These are phyloP conservation scores for Coffea canephora DNA, from an alignment of 257 asterid genomes.

Conservation along the genomic window DNA sequence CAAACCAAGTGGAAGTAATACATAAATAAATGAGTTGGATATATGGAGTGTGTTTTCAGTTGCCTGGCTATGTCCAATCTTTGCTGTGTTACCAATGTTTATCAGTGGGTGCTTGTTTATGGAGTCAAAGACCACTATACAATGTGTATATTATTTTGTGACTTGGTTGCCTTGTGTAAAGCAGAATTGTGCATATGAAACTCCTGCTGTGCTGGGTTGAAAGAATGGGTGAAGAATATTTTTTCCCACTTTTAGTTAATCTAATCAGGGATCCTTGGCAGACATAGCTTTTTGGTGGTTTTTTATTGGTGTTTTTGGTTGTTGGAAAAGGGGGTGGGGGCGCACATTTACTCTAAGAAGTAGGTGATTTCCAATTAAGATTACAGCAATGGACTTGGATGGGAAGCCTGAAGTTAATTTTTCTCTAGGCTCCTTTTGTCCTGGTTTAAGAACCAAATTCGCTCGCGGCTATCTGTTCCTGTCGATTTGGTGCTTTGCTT, in stretches of 20 bases:
- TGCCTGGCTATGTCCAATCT: not conserved
- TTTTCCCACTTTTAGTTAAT: not conserved
- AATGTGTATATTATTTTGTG: not conserved
- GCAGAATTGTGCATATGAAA: not conserved
- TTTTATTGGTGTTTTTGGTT: too few relatives aligned
- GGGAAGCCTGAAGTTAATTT: not conserved
- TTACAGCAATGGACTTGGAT: not conserved
- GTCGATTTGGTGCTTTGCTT: not conserved
- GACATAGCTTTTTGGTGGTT: not conserved
- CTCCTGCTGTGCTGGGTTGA: not conserved
- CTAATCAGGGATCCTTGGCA: not conserved
- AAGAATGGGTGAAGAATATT: not conserved
- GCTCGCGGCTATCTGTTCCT: not conserved
- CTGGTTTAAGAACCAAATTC: not conserved
- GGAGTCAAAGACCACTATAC: not conserved
- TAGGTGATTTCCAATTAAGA: not conserved
- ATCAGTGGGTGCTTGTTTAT: not conserved
- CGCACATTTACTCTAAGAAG: not conserved
- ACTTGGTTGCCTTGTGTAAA: not conserved
- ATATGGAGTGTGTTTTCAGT: not conserved
- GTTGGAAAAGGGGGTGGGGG: not conserved
- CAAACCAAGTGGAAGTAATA: not conserved
- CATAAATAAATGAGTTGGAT: not conserved
- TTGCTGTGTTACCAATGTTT: not conserved
- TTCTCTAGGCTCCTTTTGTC: not conserved